Conservation (phyloP, 768 basidiomycete genomes). For the Tulasnella sp. region DNA sequence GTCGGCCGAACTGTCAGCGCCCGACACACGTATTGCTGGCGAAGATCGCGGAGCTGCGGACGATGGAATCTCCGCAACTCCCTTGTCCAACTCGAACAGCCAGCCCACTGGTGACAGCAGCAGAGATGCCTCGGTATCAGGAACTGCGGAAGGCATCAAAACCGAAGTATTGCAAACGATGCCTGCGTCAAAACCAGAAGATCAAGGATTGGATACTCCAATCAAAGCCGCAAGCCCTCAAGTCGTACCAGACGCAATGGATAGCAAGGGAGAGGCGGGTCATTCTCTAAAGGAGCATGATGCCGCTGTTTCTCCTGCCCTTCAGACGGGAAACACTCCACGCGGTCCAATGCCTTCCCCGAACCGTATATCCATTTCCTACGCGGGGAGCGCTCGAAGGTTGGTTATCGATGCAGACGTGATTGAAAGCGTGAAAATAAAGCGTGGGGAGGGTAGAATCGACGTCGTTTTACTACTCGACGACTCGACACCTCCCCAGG, state of each 20-base stretch:
- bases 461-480: constrained; percentile 46
- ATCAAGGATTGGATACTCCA: background rate
- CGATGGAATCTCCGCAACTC: too few species aligned
- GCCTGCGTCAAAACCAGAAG: background rate
- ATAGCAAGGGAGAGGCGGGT: background rate
- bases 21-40: background rate
- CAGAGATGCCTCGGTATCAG: too few species aligned
- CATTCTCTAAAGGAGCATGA: constrained; percentile 1
- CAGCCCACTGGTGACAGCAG: too few species aligned
- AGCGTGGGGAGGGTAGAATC: constrained; percentile 71
- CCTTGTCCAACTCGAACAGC: too few species aligned
- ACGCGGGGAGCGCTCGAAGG: constrained; percentile 77
- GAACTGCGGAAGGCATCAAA: too few species aligned
- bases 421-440: constrained; percentile 70
- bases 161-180: too few species aligned
- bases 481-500: background rate
- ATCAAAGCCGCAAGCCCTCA: background rate
- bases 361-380: constrained; percentile 78
- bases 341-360: constrained; percentile 1
- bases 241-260: background rate
- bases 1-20: background rate
- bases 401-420: constrained; percentile 83
- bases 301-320: constrained; percentile 1
- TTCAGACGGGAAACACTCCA: constrained; percentile 6
- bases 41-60: too few species aligned